A percentile compares a stretch with the other conserved stretches of the same genome.
Evolutionary conservation across 139 green algal genomes (phyloP).

Genomic region (Nannochloris sp.): DNA sequence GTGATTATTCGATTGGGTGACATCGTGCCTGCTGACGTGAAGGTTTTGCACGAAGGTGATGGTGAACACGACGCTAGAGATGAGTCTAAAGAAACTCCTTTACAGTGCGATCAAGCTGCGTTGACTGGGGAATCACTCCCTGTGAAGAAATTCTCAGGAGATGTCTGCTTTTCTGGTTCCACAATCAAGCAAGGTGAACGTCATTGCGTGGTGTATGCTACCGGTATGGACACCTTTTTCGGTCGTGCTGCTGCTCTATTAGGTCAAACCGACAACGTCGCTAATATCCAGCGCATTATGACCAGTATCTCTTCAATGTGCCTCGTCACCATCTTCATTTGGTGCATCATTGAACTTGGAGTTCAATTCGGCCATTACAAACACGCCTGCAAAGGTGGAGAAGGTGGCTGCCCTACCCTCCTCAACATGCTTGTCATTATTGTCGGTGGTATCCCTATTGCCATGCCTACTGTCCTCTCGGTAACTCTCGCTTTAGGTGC

Average conservation of each 20-base stretch:
- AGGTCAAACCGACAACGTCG: constrained; percentile 59
- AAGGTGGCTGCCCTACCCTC: constrained; percentile 64
- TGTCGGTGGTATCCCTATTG: constrained; percentile 87
- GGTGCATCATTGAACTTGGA: constrained; percentile 62
- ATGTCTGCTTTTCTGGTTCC: constrained; percentile 72
- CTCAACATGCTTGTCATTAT: constrained; percentile 86
- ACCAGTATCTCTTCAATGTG: constrained; percentile 74
- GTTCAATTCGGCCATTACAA: constrained; percentile 68
- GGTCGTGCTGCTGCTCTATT: constrained; percentile 76
- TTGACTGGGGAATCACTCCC: constrained; percentile 84
- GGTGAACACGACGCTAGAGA: constrained; percentile 24
- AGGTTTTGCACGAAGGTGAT: constrained; percentile 47
- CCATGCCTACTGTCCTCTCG: constrained; percentile 86
- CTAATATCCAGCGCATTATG: constrained; percentile 83
- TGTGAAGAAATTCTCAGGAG: constrained; percentile 71
- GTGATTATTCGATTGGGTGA: constrained; percentile 72
- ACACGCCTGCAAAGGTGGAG: constrained; percentile 50
- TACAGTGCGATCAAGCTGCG: constrained; percentile 78
- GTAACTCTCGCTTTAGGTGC: constrained; percentile 84
- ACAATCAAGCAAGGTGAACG: constrained; percentile 84
- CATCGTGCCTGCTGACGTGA: constrained; percentile 80
- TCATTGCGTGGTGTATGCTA: constrained; percentile 70
- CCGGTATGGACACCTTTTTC: constrained; percentile 85
- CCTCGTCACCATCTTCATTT: constrained; percentile 71
- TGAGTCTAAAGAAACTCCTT: constrained; percentile 46